phyloP scores from a whole-genome alignment of 768 basidiomycete genomes.

The Pleurotus giganteus region DNA sequence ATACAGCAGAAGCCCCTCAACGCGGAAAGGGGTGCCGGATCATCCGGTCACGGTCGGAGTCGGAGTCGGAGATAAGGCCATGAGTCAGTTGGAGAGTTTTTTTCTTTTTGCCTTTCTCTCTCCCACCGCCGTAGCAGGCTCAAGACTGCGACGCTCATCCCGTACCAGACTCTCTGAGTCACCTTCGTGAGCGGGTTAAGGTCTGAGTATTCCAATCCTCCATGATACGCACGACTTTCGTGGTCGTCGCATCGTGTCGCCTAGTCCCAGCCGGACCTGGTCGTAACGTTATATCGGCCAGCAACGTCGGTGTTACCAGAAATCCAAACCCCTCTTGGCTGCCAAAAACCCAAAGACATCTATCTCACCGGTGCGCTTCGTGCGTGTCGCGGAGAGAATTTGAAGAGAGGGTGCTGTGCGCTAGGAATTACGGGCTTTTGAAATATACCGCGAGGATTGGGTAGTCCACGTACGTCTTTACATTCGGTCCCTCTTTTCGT shows the following conservation, averaged over 20 bases:
- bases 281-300: conserved; percentile 49
- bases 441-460: conserved; percentile 58
- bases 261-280: conserved; percentile 62
- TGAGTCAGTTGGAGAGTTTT: no score
- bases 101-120: conserved; percentile 1
- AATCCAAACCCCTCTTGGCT: conserved; percentile 36
- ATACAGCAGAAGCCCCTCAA: no score
- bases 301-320: conserved; percentile 73
- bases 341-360: no score
- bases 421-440: conserved; percentile 38
- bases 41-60: no score
- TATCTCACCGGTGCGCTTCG: conserved; percentile 25
- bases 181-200: conserved; percentile 74
- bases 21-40: no score
- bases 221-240: no score
- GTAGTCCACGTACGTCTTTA: conserved; percentile 22
- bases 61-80: no score
- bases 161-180: conserved; percentile 41
- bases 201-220: conserved; percentile 74
- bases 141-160: conserved; percentile 71
- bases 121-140: conserved; percentile 8
- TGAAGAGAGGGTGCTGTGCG: conserved; percentile 30
- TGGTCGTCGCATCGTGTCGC: no score
- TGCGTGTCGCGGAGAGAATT: no score
- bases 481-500: conserved; percentile 4